Base-by-base conservation (phyloP, 2,329 filamentous ascomycete genomes). In the Phaeophleospora eucalypticola region DNA sequence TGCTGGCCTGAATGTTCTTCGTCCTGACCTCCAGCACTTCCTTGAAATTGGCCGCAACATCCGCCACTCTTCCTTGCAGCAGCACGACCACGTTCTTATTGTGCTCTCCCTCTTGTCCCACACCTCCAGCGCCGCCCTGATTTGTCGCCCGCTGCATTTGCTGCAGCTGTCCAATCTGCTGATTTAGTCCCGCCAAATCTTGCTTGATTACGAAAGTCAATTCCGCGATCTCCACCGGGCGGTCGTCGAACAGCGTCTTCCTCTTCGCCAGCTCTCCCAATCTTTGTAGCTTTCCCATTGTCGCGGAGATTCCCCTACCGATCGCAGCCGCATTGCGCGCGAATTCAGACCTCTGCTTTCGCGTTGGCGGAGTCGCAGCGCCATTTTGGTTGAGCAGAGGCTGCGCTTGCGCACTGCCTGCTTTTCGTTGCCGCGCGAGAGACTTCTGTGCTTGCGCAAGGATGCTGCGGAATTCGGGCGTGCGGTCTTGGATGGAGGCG, bases 171-270 rank as follows among this genome's bases (percentile, higher is more conserved):
- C 86, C 86, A 59, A 97, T 97, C 64, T 95, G 87, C 57, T 89
- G 83, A 69, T 96, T 97, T 48, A 87, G 69, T 3, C 78, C 82
- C 1, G 89, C 88, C 43, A 97, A 80, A 63, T 97, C 91, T 75
- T 97, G 91, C 73, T 97, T 97, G 76, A 97, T 96, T 64, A 97
- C 87, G 64, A 90, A 96, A 6, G 90, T 96, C 67, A 96, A 81
- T 69, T 97, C 89, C 68, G 93, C 93, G 68, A 97, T 96, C 71
- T 98, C 93, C 45, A 96, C 87, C 0, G 93, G 89, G 65, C 88
- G 82, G 72, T 98, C 93, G 68, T 98, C 93, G 67, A 98, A 98
- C 36, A 98, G 82, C 8, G 93, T 95, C 71, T 95, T 94, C 63
- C 91, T 83, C 69, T 89, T 91, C n/a, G 93, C 93, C 65, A 98